Percentiles rank a stretch among this genome's conserved stretches.
Conservation (phyloP, 1,284 basidiomycete genomes). For the Irpex sp. region DNA sequence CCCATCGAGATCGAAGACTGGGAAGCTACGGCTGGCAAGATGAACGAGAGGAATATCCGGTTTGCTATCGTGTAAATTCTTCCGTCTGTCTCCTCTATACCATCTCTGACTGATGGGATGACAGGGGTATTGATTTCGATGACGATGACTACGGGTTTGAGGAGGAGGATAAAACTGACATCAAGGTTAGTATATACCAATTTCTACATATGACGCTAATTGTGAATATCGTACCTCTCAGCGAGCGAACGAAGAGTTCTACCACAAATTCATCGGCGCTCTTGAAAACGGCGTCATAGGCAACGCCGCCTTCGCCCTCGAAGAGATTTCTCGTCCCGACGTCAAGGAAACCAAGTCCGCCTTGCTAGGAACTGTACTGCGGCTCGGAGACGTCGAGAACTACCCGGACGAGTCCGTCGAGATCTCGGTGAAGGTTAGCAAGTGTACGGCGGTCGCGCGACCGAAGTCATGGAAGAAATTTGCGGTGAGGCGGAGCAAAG, state of each 20-base stretch:
- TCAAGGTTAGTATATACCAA: conserved; percentile 52
- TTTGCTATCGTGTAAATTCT: conserved; percentile 55
- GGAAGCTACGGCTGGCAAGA: conserved; percentile 66
- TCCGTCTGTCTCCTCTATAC: conserved; percentile 22
- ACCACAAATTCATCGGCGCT: conserved; percentile 43
- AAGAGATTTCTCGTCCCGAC: conserved; percentile 64
- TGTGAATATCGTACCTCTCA: conserved; percentile 23
- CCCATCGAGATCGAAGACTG: conserved; percentile 68
- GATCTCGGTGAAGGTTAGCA: conserved; percentile 74
- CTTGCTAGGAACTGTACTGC: conserved; percentile 56
- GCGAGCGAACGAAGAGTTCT: conserved; percentile 79
- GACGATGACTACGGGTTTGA: conserved; percentile 60
- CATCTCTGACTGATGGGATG: background rate
- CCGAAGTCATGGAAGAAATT: conserved; percentile 85
- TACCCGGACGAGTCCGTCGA: conserved; percentile 67
- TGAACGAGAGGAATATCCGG: conserved; percentile 52
- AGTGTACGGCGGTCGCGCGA: conserved; percentile 72
- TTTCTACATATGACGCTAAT: background rate
- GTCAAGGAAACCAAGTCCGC: conserved; percentile 65
- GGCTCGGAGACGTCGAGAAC: conserved; percentile 68
- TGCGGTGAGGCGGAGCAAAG: conserved; percentile 31
- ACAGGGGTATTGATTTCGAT: conserved; percentile 84
- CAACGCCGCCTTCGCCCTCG: conserved; percentile 65
- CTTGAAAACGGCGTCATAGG: conserved; percentile 54
- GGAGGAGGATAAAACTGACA: conserved; percentile 62